Conservation (phyloP, 2,329 filamentous ascomycete species). For the Xylaria sp. region DNA sequence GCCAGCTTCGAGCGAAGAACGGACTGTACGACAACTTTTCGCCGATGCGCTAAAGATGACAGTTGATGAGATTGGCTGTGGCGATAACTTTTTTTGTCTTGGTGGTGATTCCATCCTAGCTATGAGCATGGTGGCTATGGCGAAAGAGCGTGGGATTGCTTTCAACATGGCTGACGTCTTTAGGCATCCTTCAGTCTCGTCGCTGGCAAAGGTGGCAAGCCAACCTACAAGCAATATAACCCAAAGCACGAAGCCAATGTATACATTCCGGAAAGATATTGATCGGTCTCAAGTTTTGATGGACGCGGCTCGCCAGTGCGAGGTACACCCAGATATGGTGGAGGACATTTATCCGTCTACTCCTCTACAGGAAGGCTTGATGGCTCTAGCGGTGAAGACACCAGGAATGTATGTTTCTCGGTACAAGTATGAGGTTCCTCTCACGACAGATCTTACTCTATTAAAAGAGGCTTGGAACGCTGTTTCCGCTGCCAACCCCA, state of each 20-base stretch:
- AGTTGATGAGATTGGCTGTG: slow-evolving; percentile 9
- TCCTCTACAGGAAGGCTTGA: slow-evolving; percentile 48
- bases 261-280: neutral
- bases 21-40: slow-evolving; percentile 5
- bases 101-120: slow-evolving; percentile 55
- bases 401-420: slow-evolving; percentile 43
- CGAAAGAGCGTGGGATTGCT: slow-evolving; percentile 46
- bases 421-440: slow-evolving; percentile 34
- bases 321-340: slow-evolving; percentile 21
- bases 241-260: slow-evolving; percentile 9
- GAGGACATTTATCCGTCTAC: slow-evolving; percentile 48
- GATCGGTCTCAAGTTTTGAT: neutral
- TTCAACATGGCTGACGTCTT: slow-evolving; percentile 23
- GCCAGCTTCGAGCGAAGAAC: slow-evolving; percentile 14
- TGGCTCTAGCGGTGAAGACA: slow-evolving; percentile 41
- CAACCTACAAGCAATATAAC: neutral
- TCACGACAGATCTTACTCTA: slow-evolving; percentile 9
- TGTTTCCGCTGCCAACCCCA: slow-evolving; percentile 16
- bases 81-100: slow-evolving; percentile 51
- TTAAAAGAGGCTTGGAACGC: slow-evolving; percentile 26
- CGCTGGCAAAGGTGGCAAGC: slow-evolving; percentile 11
- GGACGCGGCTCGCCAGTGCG: slow-evolving; percentile 20
- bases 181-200: slow-evolving; percentile 21
- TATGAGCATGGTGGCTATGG: slow-evolving; percentile 56
- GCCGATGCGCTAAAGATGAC: neutral